These are phyloP conservation scores for Forsythia viridissima DNA, from an alignment of 257 asterid species.

Conservation along the genomic window DNA sequence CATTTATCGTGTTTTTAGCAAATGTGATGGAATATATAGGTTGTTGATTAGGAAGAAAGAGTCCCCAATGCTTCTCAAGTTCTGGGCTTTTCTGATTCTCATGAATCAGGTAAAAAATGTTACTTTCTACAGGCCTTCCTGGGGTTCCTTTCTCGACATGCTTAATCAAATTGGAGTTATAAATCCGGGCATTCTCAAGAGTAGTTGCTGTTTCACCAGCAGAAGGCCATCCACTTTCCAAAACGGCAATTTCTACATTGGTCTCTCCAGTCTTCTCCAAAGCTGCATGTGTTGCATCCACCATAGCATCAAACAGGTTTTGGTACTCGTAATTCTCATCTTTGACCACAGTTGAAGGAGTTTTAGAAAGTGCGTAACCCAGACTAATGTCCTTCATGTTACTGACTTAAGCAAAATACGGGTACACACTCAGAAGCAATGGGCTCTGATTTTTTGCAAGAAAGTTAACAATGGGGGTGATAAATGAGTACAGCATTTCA, in stretches of 20 bases:
- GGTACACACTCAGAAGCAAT: constrained; percentile 37
- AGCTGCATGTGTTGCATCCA: constrained; percentile 38
- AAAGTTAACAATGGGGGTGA: constrained; percentile 25
- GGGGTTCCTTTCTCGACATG: constrained; percentile 22
- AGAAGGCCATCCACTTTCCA: constrained; percentile 51
- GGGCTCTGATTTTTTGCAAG: constrained; percentile 25
- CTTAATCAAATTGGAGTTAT: constrained; percentile 18
- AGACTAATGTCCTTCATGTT: constrained; percentile 11
- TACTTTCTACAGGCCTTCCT: constrained; percentile 13
- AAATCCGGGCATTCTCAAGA: constrained; percentile 12
- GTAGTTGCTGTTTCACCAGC: constrained; percentile 26
- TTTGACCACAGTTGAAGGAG: constrained; percentile 9
- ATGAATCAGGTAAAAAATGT: constrained; percentile 22
- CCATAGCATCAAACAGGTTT: constrained; percentile 40
- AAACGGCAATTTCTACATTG: constrained; percentile 27
- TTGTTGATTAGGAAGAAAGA: constrained; percentile 21
- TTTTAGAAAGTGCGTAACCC: constrained; percentile 23
- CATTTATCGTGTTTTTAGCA: background rate
- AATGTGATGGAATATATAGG: constrained; percentile 20
- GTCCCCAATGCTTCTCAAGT: constrained; percentile 28
- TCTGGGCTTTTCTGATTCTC: constrained; percentile 23
- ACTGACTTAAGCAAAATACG: constrained; percentile 24
- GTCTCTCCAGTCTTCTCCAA: constrained; percentile 36
- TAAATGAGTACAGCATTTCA: background rate
- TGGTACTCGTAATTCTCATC: constrained; percentile 26